These are phyloP conservation scores for Alternaria sp. DNA, from an alignment of 2,329 filamentous ascomycete genomes.

Conservation along the genomic window DNA sequence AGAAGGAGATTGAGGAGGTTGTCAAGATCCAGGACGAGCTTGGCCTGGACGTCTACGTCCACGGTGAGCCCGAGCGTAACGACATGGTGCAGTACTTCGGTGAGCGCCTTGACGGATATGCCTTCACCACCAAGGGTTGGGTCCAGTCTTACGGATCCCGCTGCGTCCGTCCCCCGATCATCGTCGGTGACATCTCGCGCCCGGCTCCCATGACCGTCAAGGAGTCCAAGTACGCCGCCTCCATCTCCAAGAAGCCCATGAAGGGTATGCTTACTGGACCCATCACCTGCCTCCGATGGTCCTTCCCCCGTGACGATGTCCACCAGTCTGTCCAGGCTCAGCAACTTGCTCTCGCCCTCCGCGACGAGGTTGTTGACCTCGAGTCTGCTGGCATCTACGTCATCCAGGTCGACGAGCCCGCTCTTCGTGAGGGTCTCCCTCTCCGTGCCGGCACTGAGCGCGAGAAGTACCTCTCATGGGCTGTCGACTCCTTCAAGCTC, in stretches of 20 bases:
- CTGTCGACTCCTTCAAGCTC: slow-evolving; percentile 97
- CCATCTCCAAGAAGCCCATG: slow-evolving; percentile 98
- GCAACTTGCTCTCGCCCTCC: slow-evolving; percentile 97
- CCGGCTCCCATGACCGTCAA: slow-evolving; percentile 99
- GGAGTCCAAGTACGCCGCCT: slow-evolving; percentile 98
- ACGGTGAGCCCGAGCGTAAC: slow-evolving; percentile 99
- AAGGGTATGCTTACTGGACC: slow-evolving; percentile 99
- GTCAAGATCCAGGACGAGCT: slow-evolving; percentile 98
- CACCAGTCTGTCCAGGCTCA: slow-evolving; percentile 99
- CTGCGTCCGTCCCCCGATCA: slow-evolving; percentile 96
- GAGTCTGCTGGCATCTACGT: slow-evolving; percentile 96
- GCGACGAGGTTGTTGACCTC: slow-evolving; percentile 97
- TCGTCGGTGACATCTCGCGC: slow-evolving; percentile 97
- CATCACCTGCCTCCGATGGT: slow-evolving; percentile 99
- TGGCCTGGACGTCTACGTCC: slow-evolving; percentile 93
- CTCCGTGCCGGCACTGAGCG: slow-evolving; percentile 93
- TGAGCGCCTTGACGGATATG: slow-evolving; percentile 94
- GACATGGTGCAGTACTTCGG: slow-evolving; percentile 99
- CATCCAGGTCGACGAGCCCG: slow-evolving; percentile 99
- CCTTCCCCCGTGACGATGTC: slow-evolving; percentile 98
- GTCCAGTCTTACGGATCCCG: slow-evolving; percentile 98
- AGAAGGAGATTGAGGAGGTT: slow-evolving; percentile 96
- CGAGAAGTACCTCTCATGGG: slow-evolving; percentile 96
- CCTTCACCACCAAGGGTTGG: slow-evolving; percentile 99
- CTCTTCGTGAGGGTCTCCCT: slow-evolving; percentile 98